Evolutionary conservation across 2,329 filamentous ascomycete species (phyloP).

Genomic region (Leptographium flavum): DNA sequence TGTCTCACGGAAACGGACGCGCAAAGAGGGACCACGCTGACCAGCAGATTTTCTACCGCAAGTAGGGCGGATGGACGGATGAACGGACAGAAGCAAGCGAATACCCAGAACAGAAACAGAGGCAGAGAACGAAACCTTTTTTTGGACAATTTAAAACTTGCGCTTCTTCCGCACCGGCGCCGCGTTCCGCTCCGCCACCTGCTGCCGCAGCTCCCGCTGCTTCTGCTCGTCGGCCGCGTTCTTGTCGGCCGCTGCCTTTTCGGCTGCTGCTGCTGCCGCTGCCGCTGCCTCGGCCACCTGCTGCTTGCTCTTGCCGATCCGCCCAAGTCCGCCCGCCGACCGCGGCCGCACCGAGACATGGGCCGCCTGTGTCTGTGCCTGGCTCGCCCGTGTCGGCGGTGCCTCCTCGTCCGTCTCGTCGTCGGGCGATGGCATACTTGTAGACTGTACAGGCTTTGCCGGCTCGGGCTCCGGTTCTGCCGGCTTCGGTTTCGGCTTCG

Average conservation of each 20-base stretch:
- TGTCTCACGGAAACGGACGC: background rate
- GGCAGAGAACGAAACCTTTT: too few relatives aligned
- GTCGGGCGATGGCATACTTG: background rate
- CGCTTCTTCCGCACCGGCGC: slow-evolving; percentile 42
- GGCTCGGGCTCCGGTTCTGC: too few relatives aligned
- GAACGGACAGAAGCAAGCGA: too few relatives aligned
- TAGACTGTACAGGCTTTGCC: slow-evolving; percentile 3
- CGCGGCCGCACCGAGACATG: background rate
- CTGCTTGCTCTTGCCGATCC: slow-evolving; percentile 24
- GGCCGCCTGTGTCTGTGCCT: background rate
- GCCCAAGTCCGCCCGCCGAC: slow-evolving; percentile 17
- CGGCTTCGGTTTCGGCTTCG: too few relatives aligned
- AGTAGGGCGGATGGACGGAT: slow-evolving; percentile 14
- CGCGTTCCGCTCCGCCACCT: slow-evolving; percentile 33
- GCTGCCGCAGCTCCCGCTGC: slow-evolving; percentile 28
- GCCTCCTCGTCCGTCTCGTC: slow-evolving; percentile 25
- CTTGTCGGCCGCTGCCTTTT: slow-evolving; percentile 25
- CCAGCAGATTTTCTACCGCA: slow-evolving; percentile 25
- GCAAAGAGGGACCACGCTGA: too few relatives aligned
- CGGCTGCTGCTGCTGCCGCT: slow-evolving; percentile 19
- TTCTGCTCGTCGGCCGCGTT: background rate
- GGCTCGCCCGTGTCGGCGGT: slow-evolving; percentile 12
- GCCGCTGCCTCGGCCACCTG: slow-evolving; percentile 6
- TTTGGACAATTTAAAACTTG: slow-evolving; percentile 26
- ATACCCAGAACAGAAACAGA: too few relatives aligned